These are phyloP conservation scores for Nidula niveotomentosa DNA, from an alignment of 1,284 basidiomycete genomes.

Conservation along the genomic window DNA sequence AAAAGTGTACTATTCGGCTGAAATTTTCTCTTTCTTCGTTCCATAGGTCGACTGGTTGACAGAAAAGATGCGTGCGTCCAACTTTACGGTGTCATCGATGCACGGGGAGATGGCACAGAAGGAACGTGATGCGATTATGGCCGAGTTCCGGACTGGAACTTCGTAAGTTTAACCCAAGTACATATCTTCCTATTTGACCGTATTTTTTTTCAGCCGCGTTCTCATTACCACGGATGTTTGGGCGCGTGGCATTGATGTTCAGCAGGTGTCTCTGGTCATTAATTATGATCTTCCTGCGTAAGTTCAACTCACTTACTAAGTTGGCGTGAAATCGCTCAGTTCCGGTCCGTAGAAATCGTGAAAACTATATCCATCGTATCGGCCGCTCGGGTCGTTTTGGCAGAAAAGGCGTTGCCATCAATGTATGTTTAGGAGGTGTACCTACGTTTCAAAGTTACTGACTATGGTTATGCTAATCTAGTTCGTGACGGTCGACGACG, in stretches of 20 bases:
- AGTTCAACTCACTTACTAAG: slow-evolving; percentile 20
- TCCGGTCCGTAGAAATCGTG: slow-evolving; percentile 70
- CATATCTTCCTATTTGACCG: slow-evolving; percentile 7
- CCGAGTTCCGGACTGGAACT: slow-evolving; percentile 94
- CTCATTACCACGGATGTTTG: slow-evolving; percentile 98
- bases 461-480: slow-evolving; percentile 25
- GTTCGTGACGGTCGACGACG: slow-evolving; percentile 92
- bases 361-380: slow-evolving; percentile 99
- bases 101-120: slow-evolving; percentile 99
- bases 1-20: slow-evolving; percentile 1
- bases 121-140: slow-evolving; percentile 98
- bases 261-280: slow-evolving; percentile 97
- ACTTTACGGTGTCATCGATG: slow-evolving; percentile 97
- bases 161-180: slow-evolving; percentile 55
- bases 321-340: slow-evolving; percentile 10
- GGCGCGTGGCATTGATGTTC: slow-evolving; percentile 98
- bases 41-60: slow-evolving; percentile 95
- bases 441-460: slow-evolving; percentile 11
- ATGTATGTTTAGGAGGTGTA: slow-evolving; percentile 46
- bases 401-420: slow-evolving; percentile 92
- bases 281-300: slow-evolving; percentile 97
- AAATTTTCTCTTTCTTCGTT: slow-evolving; percentile 4
- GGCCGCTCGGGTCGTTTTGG: slow-evolving; percentile 96
- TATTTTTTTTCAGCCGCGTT: slow-evolving; percentile 65
- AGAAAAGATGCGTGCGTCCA: slow-evolving; percentile 96